A percentile compares a stretch with the other conserved stretches of the same genome.
Conservation (phyloP, 108 stramenopile genomes). For the Cyclotella atomus region DNA sequence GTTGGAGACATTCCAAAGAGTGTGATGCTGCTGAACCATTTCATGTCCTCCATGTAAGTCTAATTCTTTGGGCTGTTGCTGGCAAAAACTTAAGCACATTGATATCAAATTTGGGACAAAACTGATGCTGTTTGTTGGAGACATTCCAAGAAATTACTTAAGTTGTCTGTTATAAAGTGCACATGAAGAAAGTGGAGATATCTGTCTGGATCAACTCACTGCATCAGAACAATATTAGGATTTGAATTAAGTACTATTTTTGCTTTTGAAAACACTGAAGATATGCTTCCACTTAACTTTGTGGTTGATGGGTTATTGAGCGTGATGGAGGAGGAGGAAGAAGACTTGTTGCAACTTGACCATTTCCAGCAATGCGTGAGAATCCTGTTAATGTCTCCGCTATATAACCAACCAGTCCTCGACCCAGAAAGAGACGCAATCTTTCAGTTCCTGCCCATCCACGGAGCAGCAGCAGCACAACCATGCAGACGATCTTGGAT, state of each 20-base stretch:
- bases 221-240: slow-evolving; percentile 26
- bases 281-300: slow-evolving; percentile 33
- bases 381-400: slow-evolving; percentile 11
- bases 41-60: too few species aligned
- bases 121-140: too few species aligned
- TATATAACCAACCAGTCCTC: slow-evolving; percentile 14
- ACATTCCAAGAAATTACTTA: too few species aligned
- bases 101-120: too few species aligned
- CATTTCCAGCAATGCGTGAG: slow-evolving; percentile 15
- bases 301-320: slow-evolving; percentile 18
- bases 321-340: not conserved
- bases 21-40: too few species aligned
- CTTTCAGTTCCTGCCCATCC: slow-evolving; percentile 19
- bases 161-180: too few species aligned
- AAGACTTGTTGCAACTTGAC: not conserved
- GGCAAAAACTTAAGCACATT: too few species aligned
- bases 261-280: slow-evolving; percentile 23
- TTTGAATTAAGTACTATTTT: slow-evolving; percentile 26
- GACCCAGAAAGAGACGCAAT: not conserved
- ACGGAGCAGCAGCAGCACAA: slow-evolving; percentile 19
- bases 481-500: slow-evolving; percentile 12
- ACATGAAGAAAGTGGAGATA: too few species aligned
- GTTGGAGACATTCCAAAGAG: too few species aligned
- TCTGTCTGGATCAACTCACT: slow-evolving; percentile 23
- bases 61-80: too few species aligned